Conservation (phyloP, 129 eudicot genomes). For the Saposhnikovia divaricata region DNA sequence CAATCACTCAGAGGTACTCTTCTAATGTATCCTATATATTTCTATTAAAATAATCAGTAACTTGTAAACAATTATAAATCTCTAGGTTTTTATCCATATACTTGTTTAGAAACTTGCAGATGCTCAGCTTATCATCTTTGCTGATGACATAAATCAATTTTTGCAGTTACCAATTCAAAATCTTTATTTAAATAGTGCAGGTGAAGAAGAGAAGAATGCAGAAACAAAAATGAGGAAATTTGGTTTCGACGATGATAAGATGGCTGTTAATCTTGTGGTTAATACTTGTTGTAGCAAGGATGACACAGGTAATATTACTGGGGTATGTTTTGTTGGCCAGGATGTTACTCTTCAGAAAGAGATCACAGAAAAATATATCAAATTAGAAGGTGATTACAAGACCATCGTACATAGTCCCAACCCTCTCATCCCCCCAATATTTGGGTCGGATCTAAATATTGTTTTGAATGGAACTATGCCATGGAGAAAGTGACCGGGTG, state of each 20-base stretch:
- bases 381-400: slow-evolving; percentile 87
- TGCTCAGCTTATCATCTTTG: not conserved
- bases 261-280: slow-evolving; percentile 68
- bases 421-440: slow-evolving; percentile 90
- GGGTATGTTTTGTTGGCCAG: slow-evolving; percentile 97
- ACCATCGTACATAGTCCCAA: slow-evolving; percentile 83
- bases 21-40: not conserved
- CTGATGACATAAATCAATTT: no score
- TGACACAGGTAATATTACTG: slow-evolving; percentile 53
- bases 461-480: slow-evolving; percentile 93
- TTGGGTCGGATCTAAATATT: slow-evolving; percentile 89
- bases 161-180: no score
- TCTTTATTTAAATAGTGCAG: slow-evolving; percentile 28
- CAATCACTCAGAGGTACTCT: slow-evolving; percentile 74
- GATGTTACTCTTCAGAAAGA: slow-evolving; percentile 82
- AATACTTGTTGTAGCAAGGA: slow-evolving; percentile 95
- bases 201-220: slow-evolving; percentile 85
- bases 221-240: slow-evolving; percentile 78
- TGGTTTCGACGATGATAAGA: slow-evolving; percentile 36
- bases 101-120: not conserved
- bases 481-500: slow-evolving; percentile 97
- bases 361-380: slow-evolving; percentile 78
- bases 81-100: not conserved
- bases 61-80: not conserved
- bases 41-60: not conserved